Evolutionary conservation across 2,329 filamentous ascomycete species (phyloP), one percentile per base, ranked within the genome.

Genomic region (Sporothrix mexicana): DNA sequence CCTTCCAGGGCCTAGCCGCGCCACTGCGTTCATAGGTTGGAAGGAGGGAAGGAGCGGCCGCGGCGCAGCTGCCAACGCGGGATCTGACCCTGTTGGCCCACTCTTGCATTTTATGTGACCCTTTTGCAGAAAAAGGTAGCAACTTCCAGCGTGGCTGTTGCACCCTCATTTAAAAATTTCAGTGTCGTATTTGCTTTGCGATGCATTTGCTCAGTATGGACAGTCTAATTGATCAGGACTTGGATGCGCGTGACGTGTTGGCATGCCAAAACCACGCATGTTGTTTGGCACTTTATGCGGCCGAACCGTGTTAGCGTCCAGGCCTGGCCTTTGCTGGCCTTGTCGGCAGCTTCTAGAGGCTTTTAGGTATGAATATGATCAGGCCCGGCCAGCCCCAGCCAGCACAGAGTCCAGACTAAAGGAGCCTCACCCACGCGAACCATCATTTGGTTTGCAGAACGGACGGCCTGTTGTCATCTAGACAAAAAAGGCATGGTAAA

Each of bases 1-100:
- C 30, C 49, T 57, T 59, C 15, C 61, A 66, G 62, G 49, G 41
- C 43, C 36, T 9, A 41, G 45, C 25, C 36, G 6, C 30, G 30
- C 30, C 30, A 36, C 7, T 36, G 30, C 30, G 30, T 36, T 36
- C 30, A 36, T 36, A 36, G 30, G 30, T 7, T 36, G 30, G 30
- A 36, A 36, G 30, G 13, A 17, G 49, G 69, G 41, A 51, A 71
- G 59, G 30, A 64, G 59, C 70, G 55, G 23, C 41, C 69, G 43
- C 69, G 69, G 69, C 55, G 43, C 25, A 70, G 69, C 55, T 51
- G 41, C 68, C 41, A 70, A 43, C 7, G 66, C 17, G 45, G 66
- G 7, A 68, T 23, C 36, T 45, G 36, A 45, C 17, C 17, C 41
- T 64, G n/a, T 64, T 23, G 30, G 59, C 59, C 30, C 30, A 36